Evolutionary conservation across 1,284 basidiomycete species (phyloP).

Genomic region (Apiotrichum montevideense): DNA sequence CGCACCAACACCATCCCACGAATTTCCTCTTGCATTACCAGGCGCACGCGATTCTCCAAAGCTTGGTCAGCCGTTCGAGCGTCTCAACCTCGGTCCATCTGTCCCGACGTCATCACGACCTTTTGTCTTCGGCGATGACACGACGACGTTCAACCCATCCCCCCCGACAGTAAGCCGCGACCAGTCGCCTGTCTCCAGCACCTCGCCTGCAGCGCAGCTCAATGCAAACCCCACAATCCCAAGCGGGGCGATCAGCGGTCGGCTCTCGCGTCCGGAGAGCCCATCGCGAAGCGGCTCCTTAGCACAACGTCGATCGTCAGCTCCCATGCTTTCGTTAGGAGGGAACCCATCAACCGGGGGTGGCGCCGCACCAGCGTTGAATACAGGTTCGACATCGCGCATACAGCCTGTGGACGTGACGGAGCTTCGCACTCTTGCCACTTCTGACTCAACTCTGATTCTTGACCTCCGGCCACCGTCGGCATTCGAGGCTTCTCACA

Average conservation of each 20-base stretch:
- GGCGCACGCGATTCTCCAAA: constrained; percentile 34
- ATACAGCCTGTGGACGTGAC: constrained; percentile 22
- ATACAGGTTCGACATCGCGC: not conserved
- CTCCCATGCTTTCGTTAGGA: not conserved
- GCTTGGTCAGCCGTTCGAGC: constrained; percentile 45
- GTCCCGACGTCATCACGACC: not conserved
- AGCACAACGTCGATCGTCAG: constrained; percentile 4
- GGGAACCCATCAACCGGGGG: too few relatives aligned
- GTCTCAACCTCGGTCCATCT: constrained; percentile 36
- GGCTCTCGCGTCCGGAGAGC: not conserved
- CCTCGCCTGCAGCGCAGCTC: too few relatives aligned
- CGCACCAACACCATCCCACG: constrained; percentile 44
- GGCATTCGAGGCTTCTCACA: constrained; percentile 59
- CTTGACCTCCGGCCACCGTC: constrained; percentile 85
- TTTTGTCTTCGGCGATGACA: not conserved
- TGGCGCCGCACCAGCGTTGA: too few relatives aligned
- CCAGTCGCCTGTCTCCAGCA: too few relatives aligned
- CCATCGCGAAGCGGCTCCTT: not conserved
- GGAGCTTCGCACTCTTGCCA: constrained; percentile 16
- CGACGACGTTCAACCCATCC: not conserved
- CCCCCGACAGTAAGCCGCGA: too few relatives aligned
- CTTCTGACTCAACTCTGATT: constrained; percentile 50
- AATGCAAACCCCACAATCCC: not conserved
- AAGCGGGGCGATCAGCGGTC: not conserved
- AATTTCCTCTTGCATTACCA: constrained; percentile 22